A percentile compares a stretch with the other conserved stretches of the same genome.
These are phyloP conservation scores for Xerocomellus amylosporus DNA, from an alignment of 768 basidiomycete species.

Conservation along the genomic window DNA sequence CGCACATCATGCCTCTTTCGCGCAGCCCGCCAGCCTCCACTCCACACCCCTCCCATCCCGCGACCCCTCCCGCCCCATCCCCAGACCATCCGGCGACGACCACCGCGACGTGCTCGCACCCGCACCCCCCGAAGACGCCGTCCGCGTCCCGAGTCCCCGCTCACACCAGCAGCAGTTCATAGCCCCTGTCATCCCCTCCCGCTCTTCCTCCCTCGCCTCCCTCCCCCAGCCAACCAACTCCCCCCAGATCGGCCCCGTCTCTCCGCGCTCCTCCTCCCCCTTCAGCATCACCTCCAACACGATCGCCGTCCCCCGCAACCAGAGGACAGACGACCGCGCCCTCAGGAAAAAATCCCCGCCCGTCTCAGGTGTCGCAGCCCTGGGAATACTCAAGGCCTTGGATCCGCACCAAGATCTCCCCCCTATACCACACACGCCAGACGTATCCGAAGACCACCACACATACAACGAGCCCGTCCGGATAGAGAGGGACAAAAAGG, in stretches of 20 bases:
- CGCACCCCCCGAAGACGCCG: constrained; percentile 25
- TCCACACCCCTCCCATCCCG: constrained; percentile 3
- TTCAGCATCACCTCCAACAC: constrained; percentile 36
- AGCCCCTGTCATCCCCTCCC: constrained; percentile 39
- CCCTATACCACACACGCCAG: constrained; percentile 16
- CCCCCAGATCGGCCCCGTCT: constrained; percentile 28
- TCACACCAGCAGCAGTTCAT: constrained; percentile 27
- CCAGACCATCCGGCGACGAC: constrained; percentile 39
- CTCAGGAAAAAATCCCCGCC: constrained; percentile 32
- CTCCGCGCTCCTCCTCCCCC: constrained; percentile 45
- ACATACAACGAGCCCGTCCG: constrained; percentile 22
- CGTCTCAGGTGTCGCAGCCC: constrained; percentile 19
- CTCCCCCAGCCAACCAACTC: constrained; percentile 42
- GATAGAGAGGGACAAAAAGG: constrained; percentile 44
- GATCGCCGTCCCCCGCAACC: constrained; percentile 15
- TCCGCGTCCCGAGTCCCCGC: constrained; percentile 21
- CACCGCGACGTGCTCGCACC: constrained; percentile 44
- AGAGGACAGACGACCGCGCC: constrained; percentile 20
- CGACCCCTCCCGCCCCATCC: constrained; percentile 26
- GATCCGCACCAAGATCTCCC: constrained; percentile 47
- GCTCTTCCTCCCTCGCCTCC: constrained; percentile 51
- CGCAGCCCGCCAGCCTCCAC: neutral
- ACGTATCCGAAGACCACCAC: constrained; percentile 33
- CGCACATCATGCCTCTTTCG: constrained; percentile 22
- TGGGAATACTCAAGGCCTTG: constrained; percentile 41